These are phyloP conservation scores for Cordyceps tenuipes DNA, from an alignment of 2,329 filamentous ascomycete genomes.

Conservation along the genomic window DNA sequence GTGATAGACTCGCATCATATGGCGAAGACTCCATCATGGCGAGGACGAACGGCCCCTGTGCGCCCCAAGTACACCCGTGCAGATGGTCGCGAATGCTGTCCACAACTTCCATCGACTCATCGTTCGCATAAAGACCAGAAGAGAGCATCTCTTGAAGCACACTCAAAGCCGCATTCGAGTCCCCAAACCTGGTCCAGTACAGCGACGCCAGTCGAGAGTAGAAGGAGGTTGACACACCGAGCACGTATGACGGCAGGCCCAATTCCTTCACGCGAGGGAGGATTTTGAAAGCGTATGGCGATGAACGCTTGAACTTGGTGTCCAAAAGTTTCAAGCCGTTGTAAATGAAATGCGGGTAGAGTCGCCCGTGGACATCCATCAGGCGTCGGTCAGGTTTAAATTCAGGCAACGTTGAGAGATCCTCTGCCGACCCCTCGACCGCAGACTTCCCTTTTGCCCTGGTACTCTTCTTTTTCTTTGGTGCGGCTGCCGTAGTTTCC, in stretches of 20 bases:
- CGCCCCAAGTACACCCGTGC: constrained; percentile 27
- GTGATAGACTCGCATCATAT: constrained; percentile 22
- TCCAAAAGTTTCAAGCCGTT: constrained; percentile 50
- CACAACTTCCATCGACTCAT: constrained; percentile 21
- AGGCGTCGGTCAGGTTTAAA: constrained; percentile 25
- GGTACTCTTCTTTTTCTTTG: not conserved
- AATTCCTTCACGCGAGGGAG: constrained; percentile 60
- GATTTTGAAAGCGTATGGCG: constrained; percentile 50
- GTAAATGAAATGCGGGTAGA: constrained; percentile 56
- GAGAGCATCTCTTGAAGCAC: constrained; percentile 59
- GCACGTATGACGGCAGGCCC: constrained; percentile 60
- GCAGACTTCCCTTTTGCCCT: not conserved
- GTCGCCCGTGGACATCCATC: constrained; percentile 52
- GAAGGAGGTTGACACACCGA: constrained; percentile 61
- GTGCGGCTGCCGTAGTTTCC: not conserved
- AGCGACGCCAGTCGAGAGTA: constrained; percentile 59
- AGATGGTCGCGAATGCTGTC: constrained; percentile 24
- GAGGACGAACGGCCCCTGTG: constrained; percentile 30
- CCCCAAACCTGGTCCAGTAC: constrained; percentile 52
- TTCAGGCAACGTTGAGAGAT: not conserved
- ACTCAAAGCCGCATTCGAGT: constrained; percentile 45
- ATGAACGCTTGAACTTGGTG: constrained; percentile 47
- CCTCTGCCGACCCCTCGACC: not conserved
- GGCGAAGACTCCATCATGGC: constrained; percentile 29
- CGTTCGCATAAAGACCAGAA: constrained; percentile 51